Evolutionary conservation across 768 basidiomycete genomes (phyloP).

Genomic region (Heimioporus sp.): DNA sequence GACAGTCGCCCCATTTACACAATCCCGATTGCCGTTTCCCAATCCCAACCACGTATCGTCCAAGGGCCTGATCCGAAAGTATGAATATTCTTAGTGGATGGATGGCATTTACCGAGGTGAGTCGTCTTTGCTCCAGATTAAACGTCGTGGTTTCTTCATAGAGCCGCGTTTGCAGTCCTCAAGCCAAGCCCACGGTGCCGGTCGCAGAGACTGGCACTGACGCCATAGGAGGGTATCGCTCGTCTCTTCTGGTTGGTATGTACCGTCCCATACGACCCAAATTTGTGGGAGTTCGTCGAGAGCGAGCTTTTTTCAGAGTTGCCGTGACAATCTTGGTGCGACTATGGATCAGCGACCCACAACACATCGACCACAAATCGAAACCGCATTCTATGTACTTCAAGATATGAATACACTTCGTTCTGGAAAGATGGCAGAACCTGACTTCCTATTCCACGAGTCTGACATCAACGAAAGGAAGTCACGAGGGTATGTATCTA

Average conservation of each 20-base stretch:
- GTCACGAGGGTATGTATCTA: slow-evolving; percentile 92
- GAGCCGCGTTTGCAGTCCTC: slow-evolving; percentile 81
- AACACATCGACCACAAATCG: too few species aligned
- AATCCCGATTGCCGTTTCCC: neutral
- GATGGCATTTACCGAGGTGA: slow-evolving; percentile 84
- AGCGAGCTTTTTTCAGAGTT: too few species aligned
- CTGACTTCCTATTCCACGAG: slow-evolving; percentile 97
- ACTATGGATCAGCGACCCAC: too few species aligned
- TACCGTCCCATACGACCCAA: too few species aligned
- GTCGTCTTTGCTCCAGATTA: slow-evolving; percentile 11
- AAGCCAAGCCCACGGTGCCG: slow-evolving; percentile 86
- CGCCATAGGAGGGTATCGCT: slow-evolving; percentile 33
- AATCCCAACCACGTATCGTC: slow-evolving; percentile 66
- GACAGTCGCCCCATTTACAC: neutral
- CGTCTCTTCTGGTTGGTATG: too few species aligned
- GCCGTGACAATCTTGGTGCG: too few species aligned
- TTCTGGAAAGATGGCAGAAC: slow-evolving; percentile 80
- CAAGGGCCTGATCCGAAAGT: slow-evolving; percentile 68
- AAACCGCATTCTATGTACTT: too few species aligned
- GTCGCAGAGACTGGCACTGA: slow-evolving; percentile 77
- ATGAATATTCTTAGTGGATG: slow-evolving; percentile 87
- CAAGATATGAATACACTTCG: too few species aligned
- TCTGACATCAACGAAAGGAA: slow-evolving; percentile 85
- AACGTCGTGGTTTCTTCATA: slow-evolving; percentile 26
- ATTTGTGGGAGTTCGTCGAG: too few species aligned